These are phyloP conservation scores for Kurtzmaniella quercitrusa DNA, from an alignment of 1,139 yeast genomes.

Conservation along the genomic window DNA sequence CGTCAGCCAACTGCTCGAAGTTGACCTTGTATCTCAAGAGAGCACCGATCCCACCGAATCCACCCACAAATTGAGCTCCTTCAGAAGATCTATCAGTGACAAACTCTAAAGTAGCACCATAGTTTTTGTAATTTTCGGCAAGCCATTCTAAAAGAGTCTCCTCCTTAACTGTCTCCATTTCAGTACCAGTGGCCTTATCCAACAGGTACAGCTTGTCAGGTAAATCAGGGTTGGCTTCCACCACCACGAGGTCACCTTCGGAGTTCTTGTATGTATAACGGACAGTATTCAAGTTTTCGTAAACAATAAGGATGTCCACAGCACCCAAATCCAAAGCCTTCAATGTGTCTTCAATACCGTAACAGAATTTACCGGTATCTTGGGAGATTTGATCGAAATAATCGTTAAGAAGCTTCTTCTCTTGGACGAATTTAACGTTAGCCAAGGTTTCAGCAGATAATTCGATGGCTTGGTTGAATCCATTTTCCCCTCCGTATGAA, in stretches of 20 bases:
- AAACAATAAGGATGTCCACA: conserved; percentile 86
- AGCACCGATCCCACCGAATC: conserved; percentile 99
- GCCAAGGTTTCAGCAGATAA: conserved; percentile 94
- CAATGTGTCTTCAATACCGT: conserved; percentile 93
- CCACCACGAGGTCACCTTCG: conserved; percentile 75
- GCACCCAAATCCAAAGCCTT: conserved; percentile 97
- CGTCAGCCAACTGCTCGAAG: conserved; percentile 90
- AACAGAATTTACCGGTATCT: conserved; percentile 95
- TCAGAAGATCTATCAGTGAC: conserved; percentile 95
- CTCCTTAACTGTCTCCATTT: conserved; percentile 82
- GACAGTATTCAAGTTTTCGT: conserved; percentile 81
- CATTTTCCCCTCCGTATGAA: conserved; percentile 98
- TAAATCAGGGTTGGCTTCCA: conserved; percentile 66
- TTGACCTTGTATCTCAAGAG: conserved; percentile 92
- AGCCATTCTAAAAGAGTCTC: conserved; percentile 91
- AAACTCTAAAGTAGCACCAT: conserved; percentile 93
- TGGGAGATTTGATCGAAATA: conserved; percentile 97
- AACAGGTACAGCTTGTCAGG: conserved; percentile 73
- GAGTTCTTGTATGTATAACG: conserved; percentile 83
- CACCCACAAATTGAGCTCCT: conserved; percentile 97
- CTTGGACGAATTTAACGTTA: conserved; percentile 95
- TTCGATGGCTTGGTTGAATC: conserved; percentile 98
- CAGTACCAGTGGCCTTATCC: conserved; percentile 84
- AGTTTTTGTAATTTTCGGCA: conserved; percentile 91
- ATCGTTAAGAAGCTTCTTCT: conserved; percentile 85